A percentile compares a stretch with the other conserved stretches of the same genome.
phyloP scores from a whole-genome alignment of 768 basidiomycete genomes.

The Lentinula lateritia region DNA sequence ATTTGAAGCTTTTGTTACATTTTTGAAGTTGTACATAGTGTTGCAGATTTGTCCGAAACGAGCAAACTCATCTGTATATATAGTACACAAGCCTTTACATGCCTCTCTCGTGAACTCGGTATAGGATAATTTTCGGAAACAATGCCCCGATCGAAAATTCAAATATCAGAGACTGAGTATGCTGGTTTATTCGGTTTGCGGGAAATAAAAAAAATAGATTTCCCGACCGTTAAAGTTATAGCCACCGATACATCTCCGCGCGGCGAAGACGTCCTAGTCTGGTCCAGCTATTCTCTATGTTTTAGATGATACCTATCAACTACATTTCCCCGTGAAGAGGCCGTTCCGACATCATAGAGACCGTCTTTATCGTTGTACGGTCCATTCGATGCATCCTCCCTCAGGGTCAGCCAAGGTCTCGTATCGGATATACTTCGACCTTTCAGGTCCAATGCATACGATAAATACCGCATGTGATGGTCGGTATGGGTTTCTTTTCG shows the following conservation, averaged over 20 bases:
- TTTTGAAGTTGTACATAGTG: too few relatives aligned
- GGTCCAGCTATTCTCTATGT: not conserved
- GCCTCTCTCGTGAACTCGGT: not conserved
- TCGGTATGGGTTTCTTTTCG: not conserved
- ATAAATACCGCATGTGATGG: not conserved
- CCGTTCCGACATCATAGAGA: not conserved
- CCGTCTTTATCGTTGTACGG: not conserved
- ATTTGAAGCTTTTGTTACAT: too few relatives aligned
- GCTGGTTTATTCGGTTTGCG: too few relatives aligned
- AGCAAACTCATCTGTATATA: too few relatives aligned
- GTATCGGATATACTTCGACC: conserved; percentile 1
- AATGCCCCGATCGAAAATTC: not conserved
- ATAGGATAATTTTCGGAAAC: not conserved
- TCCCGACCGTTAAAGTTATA: not conserved
- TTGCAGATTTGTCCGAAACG: too few relatives aligned
- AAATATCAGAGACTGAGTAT: not conserved
- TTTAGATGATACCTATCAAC: not conserved
- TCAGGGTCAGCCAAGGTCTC: not conserved
- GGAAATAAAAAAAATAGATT: too few relatives aligned
- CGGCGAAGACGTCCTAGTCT: not conserved
- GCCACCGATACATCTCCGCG: not conserved
- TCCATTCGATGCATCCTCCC: not conserved
- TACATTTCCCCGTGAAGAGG: not conserved
- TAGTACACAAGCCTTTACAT: too few relatives aligned
- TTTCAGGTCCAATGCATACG: not conserved